Evolutionary conservation across 148 eudicot species (phyloP).

Genomic region (Arctostaphylos glauca): DNA sequence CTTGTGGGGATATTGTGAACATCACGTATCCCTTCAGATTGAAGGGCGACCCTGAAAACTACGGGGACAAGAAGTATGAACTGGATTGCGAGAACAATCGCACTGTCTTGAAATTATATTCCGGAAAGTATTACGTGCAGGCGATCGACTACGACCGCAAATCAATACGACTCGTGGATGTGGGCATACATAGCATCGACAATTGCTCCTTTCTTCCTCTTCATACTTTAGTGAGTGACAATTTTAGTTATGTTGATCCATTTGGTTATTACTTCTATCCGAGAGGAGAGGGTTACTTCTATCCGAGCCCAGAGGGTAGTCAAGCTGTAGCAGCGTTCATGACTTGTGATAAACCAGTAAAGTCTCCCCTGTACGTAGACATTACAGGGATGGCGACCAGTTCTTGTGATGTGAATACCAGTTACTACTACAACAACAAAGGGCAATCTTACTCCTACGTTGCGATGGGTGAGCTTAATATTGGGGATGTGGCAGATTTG

Average conservation of each 20-base stretch:
- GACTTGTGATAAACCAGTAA: slow-evolving; percentile 11
- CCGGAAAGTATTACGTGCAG: slow-evolving; percentile 19
- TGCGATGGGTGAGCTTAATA: not conserved
- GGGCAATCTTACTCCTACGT: not conserved
- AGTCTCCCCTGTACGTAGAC: not conserved
- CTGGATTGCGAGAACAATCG: slow-evolving; percentile 3
- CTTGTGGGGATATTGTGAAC: no score
- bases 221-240: not conserved
- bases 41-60: no score
- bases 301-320: no score
- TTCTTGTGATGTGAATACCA: not conserved
- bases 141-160: slow-evolving; percentile 12
- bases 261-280: no score
- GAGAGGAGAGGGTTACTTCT: no score
- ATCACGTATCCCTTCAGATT: no score
- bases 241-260: not conserved
- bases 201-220: slow-evolving; percentile 6
- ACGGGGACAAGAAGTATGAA: no score
- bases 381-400: no score
- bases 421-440: not conserved
- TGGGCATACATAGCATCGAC: not conserved
- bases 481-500: slow-evolving; percentile 17
- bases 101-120: not conserved
- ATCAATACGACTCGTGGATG: slow-evolving; percentile 13
- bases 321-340: not conserved